Percentiles rank a stretch among this genome's conserved stretches.
phyloP scores from a whole-genome alignment of 148 eudicot genomes.

The Vaccinium macrocarpon region DNA sequence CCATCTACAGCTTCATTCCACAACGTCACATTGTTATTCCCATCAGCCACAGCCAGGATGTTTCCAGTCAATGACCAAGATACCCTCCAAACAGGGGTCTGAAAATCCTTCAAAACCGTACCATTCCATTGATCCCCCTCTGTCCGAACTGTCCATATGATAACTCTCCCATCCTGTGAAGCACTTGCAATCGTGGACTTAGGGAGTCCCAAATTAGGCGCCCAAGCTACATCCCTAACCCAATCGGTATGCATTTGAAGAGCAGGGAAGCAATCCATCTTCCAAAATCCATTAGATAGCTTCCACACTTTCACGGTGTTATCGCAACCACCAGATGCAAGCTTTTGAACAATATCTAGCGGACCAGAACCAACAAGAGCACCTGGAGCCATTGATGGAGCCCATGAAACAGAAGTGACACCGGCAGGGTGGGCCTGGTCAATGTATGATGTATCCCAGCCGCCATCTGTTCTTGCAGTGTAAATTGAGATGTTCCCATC shows the following conservation, averaged over 20 bases:
- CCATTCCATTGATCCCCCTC: constrained; percentile 25
- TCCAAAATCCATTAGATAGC: constrained; percentile 21
- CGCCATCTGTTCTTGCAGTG: constrained; percentile 14
- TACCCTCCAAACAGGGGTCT: constrained; percentile 24
- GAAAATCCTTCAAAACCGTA: constrained; percentile 21
- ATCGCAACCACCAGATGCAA: constrained; percentile 25
- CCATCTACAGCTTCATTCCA: constrained; percentile 23
- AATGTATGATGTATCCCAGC: constrained; percentile 15
- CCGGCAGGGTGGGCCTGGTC: constrained; percentile 20
- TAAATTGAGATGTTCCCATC: constrained; percentile 19
- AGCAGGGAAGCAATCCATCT: constrained; percentile 25
- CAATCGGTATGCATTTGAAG: constrained; percentile 22
- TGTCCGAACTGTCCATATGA: constrained; percentile 16
- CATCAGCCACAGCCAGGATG: constrained; percentile 20
- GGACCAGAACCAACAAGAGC: constrained; percentile 17
- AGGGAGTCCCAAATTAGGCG: constrained; percentile 22
- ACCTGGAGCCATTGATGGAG: constrained; percentile 19
- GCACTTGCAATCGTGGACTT: constrained; percentile 19
- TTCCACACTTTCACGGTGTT: constrained; percentile 23
- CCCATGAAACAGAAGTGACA: constrained; percentile 23
- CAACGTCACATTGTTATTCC: constrained; percentile 15
- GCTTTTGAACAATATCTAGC: constrained; percentile 18
- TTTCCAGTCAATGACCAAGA: constrained; percentile 21
- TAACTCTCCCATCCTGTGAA: constrained; percentile 22
- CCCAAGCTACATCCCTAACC: constrained; percentile 26